Conservation (phyloP, 148 eudicot genomes). For the Amaranthus cruentus region DNA sequence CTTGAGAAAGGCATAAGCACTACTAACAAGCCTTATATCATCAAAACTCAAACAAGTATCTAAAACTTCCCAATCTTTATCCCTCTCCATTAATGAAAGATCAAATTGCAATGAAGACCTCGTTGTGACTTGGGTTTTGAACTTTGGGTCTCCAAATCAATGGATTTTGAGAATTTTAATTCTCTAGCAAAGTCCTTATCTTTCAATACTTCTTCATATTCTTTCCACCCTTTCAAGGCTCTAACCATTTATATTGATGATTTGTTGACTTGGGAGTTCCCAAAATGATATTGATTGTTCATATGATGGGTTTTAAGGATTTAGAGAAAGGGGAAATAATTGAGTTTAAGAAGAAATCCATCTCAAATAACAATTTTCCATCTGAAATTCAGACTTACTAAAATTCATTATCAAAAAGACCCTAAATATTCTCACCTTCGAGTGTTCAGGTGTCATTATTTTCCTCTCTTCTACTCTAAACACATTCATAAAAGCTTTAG, state of each 20-base stretch:
- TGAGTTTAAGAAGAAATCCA: slow-evolving; percentile 10
- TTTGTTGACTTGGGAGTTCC: slow-evolving; percentile 4
- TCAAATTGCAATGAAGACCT: slow-evolving; percentile 23
- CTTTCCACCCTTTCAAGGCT: slow-evolving; percentile 70
- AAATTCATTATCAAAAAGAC: too few species aligned
- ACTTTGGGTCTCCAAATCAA: slow-evolving; percentile 18
- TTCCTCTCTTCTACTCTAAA: too few species aligned
- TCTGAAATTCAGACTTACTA: too few species aligned
- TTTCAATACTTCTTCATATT: slow-evolving; percentile 83
- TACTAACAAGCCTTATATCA: slow-evolving; percentile 79
- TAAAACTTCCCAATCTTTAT: slow-evolving; percentile 74
- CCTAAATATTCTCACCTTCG: too few species aligned
- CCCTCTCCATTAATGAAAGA: slow-evolving; percentile 33
- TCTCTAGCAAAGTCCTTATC: slow-evolving; percentile 78
- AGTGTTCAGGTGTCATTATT: too few species aligned
- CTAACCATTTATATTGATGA: slow-evolving; percentile 14
- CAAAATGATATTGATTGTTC: background rate
- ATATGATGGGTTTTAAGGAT: background rate
- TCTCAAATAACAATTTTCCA: background rate
- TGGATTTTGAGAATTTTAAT: slow-evolving; percentile 50
- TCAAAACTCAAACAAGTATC: slow-evolving; percentile 92
- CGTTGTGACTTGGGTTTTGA: slow-evolving; percentile 5
- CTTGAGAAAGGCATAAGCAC: slow-evolving; percentile 69
- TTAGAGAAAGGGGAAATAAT: background rate
- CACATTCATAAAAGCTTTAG: too few species aligned